phyloP scores from a whole-genome alignment of 179 eudicot species.

The Camellia oleifera region DNA sequence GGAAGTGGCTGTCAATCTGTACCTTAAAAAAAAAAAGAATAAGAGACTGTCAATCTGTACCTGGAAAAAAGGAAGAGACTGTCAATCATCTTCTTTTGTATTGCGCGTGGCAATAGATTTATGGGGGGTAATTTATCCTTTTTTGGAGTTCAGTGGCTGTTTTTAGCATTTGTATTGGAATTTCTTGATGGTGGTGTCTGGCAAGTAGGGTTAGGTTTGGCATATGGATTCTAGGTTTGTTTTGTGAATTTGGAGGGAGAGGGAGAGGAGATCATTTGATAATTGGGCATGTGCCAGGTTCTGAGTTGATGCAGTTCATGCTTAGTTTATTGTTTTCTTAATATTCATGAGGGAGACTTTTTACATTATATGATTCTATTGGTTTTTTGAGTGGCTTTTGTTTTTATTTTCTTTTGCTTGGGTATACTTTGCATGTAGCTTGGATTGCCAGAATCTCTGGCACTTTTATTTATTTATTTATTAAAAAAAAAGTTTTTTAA shows the following conservation, averaged over 20 bases:
- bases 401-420: not conserved
- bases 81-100: not conserved
- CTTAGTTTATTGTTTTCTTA: too few relatives aligned
- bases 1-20: not conserved
- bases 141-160: not conserved
- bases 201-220: not conserved
- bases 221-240: not conserved
- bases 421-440: not conserved
- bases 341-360: too few relatives aligned
- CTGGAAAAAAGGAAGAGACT: not conserved
- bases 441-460: not conserved
- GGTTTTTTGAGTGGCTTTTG: not conserved
- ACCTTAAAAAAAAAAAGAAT: too few relatives aligned
- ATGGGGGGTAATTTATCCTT: not conserved
- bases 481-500: too few relatives aligned
- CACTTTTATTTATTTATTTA: too few relatives aligned
- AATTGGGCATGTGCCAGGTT: not conserved
- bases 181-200: not conserved
- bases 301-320: too few relatives aligned
- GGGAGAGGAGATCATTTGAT: not conserved
- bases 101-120: not conserved
- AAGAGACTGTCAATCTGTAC: too few relatives aligned
- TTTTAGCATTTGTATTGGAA: not conserved
- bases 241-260: slow-evolving; percentile 4
- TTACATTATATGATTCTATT: too few relatives aligned